phyloP scores from a whole-genome alignment of 805 yeast species.

The Metschnikowia bowlesiae region DNA sequence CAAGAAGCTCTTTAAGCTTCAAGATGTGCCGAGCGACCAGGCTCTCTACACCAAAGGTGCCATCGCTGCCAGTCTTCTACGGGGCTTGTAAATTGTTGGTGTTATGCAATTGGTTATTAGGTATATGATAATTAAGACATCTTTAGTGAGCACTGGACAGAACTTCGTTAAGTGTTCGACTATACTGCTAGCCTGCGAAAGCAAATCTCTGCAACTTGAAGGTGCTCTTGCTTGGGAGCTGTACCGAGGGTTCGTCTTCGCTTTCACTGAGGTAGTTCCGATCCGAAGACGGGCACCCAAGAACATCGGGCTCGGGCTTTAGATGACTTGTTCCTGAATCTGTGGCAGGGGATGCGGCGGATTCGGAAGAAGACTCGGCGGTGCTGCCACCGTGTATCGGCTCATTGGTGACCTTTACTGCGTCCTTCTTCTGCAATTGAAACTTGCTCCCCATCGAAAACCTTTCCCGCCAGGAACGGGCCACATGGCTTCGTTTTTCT shows the following conservation, averaged over 20 bases:
- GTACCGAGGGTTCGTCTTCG: conserved; percentile 6
- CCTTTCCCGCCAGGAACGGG: conserved; percentile 11
- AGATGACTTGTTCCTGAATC: not conserved
- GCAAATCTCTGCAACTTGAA: conserved; percentile 16
- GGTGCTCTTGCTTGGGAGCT: not conserved
- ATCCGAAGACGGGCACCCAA: conserved; percentile 13
- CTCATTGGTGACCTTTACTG: conserved; percentile 4
- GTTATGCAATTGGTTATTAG: too few relatives aligned
- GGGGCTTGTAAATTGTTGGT: conserved; percentile 10
- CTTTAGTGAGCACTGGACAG: too few relatives aligned
- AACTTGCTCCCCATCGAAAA: conserved; percentile 10
- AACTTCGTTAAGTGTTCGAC: not conserved
- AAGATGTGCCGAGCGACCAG: conserved; percentile 17
- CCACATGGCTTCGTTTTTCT: conserved; percentile 17
- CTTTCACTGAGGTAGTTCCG: conserved; percentile 13
- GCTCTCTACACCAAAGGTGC: conserved; percentile 13
- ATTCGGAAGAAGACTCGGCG: conserved; percentile 7
- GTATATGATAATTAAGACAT: too few relatives aligned
- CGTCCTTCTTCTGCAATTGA: conserved; percentile 1
- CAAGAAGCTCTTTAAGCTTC: conserved; percentile 35
- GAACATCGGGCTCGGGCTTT: not conserved
- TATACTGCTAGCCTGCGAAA: conserved; percentile 9
- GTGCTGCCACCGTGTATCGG: not conserved
- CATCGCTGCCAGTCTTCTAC: conserved; percentile 13
- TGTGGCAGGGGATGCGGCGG: conserved; percentile 5